These are phyloP conservation scores for Pulicaria dysenterica DNA, from an alignment of 129 eudicot genomes.

Conservation along the genomic window DNA sequence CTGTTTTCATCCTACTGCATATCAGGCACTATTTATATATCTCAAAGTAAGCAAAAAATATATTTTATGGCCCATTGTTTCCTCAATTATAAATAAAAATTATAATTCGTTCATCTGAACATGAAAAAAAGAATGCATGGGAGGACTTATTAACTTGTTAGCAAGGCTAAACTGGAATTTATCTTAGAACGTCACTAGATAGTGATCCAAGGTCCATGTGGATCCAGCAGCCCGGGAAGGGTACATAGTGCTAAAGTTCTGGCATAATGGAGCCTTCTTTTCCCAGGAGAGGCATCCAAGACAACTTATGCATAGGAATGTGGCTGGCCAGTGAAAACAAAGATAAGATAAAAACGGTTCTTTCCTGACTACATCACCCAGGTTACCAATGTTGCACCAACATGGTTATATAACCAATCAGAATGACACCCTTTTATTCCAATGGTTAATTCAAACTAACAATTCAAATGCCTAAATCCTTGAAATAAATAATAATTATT, in stretches of 20 bases:
- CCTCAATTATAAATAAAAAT: background rate
- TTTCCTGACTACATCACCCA: background rate
- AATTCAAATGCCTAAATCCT: conserved; percentile 5
- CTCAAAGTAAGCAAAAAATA: background rate
- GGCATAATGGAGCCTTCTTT: no score
- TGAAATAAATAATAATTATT: background rate
- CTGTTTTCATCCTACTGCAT: conserved; percentile 10
- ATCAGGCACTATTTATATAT: conserved; percentile 7
- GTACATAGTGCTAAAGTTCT: no score
- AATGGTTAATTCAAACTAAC: background rate
- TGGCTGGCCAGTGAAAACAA: no score
- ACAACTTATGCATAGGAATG: no score
- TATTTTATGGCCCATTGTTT: background rate
- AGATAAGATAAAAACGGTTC: background rate
- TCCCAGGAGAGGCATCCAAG: no score
- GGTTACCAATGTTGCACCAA: conserved; percentile 13
- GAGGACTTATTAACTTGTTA: background rate
- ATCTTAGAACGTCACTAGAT: conserved; percentile 1
- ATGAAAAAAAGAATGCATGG: background rate
- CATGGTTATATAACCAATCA: background rate
- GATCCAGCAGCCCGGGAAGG: no score
- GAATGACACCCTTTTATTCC: background rate
- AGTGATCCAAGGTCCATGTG: no score
- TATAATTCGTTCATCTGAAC: conserved; percentile 10
- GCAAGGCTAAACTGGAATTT: background rate